phyloP scores from a whole-genome alignment of 179 eudicot genomes.

The Vitellaria paradoxa region DNA sequence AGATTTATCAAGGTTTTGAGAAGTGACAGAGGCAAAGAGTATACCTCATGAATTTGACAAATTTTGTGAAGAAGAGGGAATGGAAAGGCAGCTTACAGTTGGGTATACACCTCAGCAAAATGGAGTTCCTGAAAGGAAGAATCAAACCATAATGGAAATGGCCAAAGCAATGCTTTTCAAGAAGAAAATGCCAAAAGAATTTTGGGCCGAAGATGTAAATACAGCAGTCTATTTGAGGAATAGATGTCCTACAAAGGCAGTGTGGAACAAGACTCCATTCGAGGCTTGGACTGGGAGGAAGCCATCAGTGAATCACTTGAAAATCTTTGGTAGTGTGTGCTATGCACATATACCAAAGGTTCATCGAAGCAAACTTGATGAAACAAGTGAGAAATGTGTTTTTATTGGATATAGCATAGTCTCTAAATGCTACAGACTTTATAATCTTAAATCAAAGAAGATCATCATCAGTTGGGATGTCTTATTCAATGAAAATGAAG shows the following conservation, averaged over 20 bases:
- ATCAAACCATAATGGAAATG: not conserved
- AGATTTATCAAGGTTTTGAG: not conserved
- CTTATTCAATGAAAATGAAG: not conserved
- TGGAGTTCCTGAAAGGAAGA: not conserved
- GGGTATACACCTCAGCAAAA: too few species aligned
- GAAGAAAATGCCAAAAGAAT: not conserved
- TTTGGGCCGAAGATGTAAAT: not conserved
- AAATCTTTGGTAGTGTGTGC: not conserved
- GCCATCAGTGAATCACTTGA: not conserved
- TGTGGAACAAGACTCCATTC: not conserved
- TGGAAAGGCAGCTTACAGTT: too few species aligned
- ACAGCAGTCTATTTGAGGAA: not conserved
- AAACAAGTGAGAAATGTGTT: not conserved
- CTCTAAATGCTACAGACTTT: not conserved
- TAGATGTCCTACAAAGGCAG: not conserved
- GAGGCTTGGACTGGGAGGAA: not conserved
- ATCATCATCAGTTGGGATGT: not conserved
- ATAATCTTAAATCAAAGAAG: not conserved
- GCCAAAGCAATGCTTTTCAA: not conserved
- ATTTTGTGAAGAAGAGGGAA: not conserved
- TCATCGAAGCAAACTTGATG: not conserved
- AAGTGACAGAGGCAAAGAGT: not conserved
- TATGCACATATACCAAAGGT: not conserved
- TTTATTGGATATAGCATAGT: not conserved
- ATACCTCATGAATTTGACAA: not conserved